Percentiles rank a stretch among this genome's conserved stretches.
Conservation (phyloP, 345 rosid genomes). For the Gossypium mustelinum region DNA sequence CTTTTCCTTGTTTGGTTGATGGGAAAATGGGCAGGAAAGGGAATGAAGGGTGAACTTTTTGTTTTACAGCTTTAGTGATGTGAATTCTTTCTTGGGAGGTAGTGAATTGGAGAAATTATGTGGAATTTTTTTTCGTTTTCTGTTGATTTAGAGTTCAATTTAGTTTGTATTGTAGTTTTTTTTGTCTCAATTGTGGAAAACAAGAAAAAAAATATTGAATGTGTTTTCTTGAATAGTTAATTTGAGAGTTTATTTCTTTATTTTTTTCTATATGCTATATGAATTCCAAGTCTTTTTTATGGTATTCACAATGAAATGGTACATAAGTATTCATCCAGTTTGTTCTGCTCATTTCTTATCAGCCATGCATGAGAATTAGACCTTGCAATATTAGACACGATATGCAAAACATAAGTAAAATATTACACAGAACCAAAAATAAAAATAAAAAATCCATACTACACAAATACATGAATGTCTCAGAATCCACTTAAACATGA, state of each 20-base stretch:
- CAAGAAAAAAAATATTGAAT: background rate
- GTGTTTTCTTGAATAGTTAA: background rate
- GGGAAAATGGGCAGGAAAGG: constrained; percentile 4
- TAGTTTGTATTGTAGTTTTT: background rate
- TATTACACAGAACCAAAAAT: background rate
- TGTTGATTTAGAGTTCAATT: background rate
- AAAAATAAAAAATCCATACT: background rate
- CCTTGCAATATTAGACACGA: background rate
- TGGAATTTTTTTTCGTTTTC: background rate
- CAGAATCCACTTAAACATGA: background rate
- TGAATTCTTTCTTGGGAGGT: background rate
- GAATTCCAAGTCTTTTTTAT: background rate
- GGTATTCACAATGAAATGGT: background rate
- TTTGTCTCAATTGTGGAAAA: background rate
- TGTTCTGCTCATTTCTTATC: background rate
- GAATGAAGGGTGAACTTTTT: background rate
- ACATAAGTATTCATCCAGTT: background rate
- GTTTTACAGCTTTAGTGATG: background rate
- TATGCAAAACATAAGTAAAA: background rate
- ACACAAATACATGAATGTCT: background rate
- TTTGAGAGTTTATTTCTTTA: background rate
- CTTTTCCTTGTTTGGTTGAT: constrained; percentile 6
- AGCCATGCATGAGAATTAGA: background rate
- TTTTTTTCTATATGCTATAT: constrained; percentile 1
- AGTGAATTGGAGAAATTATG: background rate